These are phyloP conservation scores for Rhodofomes roseus DNA, from an alignment of 1,284 basidiomycete genomes.

Conservation along the genomic window DNA sequence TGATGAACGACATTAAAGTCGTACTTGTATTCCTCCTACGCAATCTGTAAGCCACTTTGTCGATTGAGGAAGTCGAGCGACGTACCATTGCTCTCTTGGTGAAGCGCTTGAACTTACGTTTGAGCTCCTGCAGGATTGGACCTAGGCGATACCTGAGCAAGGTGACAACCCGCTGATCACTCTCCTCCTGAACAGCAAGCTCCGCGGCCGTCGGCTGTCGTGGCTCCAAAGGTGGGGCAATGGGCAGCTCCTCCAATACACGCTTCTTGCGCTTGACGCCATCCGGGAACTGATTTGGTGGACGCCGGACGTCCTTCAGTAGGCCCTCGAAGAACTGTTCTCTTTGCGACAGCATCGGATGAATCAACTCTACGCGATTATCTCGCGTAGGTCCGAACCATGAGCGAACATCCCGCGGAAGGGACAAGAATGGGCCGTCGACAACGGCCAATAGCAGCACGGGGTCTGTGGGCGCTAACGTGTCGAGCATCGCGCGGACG, in stretches of 20 bases:
- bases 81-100: conserved; percentile 78
- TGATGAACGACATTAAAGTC: conserved; percentile 31
- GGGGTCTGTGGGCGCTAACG: conserved; percentile 87
- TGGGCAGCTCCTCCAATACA: conserved; percentile 81
- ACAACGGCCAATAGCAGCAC: conserved; percentile 88
- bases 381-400: conserved; percentile 90
- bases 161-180: conserved; percentile 76
- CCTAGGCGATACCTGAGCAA: conserved; percentile 86
- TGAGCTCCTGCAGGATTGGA: conserved; percentile 85
- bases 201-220: conserved; percentile 82
- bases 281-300: conserved; percentile 90
- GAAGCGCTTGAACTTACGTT: conserved; percentile 92
- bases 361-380: conserved; percentile 64
- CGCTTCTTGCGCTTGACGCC: conserved; percentile 83
- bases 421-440: conserved; percentile 67
- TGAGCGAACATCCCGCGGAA: conserved; percentile 80
- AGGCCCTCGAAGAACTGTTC: conserved; percentile 76
- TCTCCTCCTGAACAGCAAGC: conserved; percentile 79
- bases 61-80: conserved; percentile 11
- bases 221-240: conserved; percentile 89
- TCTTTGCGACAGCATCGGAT: conserved; percentile 58
- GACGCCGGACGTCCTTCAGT: conserved; percentile 62
- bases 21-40: conserved; percentile 73
- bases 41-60: neutral
- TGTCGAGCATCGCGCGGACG: conserved; percentile 87